A percentile compares a stretch with the other conserved stretches of the same genome.
Conservation (phyloP, 108 stramenopile genomes). For the Conticribra guillardii region DNA sequence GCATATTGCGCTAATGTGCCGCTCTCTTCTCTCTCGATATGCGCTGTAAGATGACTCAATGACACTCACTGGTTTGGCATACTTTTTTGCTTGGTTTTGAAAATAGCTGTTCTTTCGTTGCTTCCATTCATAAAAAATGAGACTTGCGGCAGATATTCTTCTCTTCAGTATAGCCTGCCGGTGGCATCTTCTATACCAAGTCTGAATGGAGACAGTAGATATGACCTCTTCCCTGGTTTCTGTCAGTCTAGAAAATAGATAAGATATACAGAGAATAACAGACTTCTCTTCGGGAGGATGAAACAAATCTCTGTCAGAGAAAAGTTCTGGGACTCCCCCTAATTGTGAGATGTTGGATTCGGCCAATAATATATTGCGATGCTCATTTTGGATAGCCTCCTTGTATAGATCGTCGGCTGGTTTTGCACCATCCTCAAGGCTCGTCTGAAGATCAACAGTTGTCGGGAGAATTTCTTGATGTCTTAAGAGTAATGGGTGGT, state of each 20-base stretch:
- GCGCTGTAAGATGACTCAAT: constrained; percentile 53
- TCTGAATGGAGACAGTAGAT: constrained; percentile 67
- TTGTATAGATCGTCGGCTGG: constrained; percentile 15
- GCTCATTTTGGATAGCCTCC: constrained; percentile 61
- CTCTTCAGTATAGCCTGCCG: constrained; percentile 21
- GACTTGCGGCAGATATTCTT: constrained; percentile 44
- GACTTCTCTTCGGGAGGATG: constrained; percentile 81
- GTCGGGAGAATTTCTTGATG: constrained; percentile 62
- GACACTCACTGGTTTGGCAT: constrained; percentile 48
- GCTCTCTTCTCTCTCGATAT: constrained; percentile 21
- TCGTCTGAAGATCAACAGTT: constrained; percentile 9
- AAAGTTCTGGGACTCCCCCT: constrained; percentile 88
- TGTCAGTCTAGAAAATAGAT: constrained; percentile 86
- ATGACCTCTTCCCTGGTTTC: constrained; percentile 83
- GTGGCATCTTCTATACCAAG: constrained; percentile 45
- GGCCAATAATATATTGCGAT: constrained; percentile 66
- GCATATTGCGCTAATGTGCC: constrained; percentile 22
- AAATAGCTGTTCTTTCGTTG: constrained; percentile 52
- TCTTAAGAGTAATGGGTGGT: constrained; percentile 80
- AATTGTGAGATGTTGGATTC: constrained; percentile 61
- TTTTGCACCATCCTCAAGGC: constrained; percentile 15
- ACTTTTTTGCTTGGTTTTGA: constrained; percentile 31
- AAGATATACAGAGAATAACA: constrained; percentile 81
- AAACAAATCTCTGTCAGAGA: constrained; percentile 68
- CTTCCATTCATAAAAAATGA: constrained; percentile 49